Evolutionary conservation across 108 stramenopile genomes (phyloP), one percentile per base, ranked within the genome.

Genomic region (Chaetoceros muelleri): DNA sequence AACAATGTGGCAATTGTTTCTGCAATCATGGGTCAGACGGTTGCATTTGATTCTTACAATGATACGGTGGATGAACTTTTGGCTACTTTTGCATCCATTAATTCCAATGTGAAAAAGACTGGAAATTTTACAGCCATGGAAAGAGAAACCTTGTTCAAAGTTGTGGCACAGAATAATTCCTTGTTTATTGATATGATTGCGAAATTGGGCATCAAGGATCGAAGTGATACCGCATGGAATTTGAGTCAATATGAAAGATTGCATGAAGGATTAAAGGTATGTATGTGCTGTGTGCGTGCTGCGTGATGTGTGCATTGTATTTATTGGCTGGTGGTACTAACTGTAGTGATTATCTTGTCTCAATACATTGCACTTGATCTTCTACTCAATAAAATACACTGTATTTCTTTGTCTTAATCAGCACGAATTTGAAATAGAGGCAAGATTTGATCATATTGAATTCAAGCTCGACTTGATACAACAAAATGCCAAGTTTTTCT

Each of bases 401-500:
- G n/a, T n/a, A n/a, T n/a, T n/a, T n/a, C n/a, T n/a, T n/a, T n/a
- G n/a, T n/a, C n/a, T n/a, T n/a, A n/a, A n/a, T n/a, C n/a, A n/a
- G 53, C 28, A 62, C 19, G 82, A 84, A 47, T 84, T 84, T 53
- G 82, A 84, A 55, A 80, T 84, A 30, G 73, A 79, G 13, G 57
- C 60, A 27, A 65, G 82, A n/a, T 90, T 85, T 67, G 75, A 82
- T 60, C 70, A 89, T 45, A 82, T 96, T 53, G 89, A 94, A 67
- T 85, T 90, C 74, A 96, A 96, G 63, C 68, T 93, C 21, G 73
- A 91, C 61, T 56, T 92, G 28, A 90, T 96, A 21, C 87, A 96
- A 61, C 75, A 87, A 48, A 94, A 96, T 67, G 82, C 93, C 31
- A 91, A 93, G 61, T 96, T 96, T 74, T 93, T 96, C 62, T 64